Evolutionary conservation across 2,329 filamentous ascomycete species (phyloP), one percentile per base, ranked within the genome.

Genomic region (Diaporthe amygdali): DNA sequence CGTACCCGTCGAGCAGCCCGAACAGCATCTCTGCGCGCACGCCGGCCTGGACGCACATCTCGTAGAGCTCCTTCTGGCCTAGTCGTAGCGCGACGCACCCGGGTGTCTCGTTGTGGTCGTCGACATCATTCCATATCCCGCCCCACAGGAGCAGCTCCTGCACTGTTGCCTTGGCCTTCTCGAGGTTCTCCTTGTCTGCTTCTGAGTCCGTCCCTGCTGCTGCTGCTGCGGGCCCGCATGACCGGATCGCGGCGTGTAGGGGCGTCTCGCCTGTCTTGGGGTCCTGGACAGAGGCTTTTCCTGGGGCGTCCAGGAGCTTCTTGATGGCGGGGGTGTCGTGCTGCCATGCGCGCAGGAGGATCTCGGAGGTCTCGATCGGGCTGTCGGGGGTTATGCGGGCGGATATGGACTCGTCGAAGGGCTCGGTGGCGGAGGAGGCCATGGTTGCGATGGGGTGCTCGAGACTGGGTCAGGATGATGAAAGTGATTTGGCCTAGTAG

Each of bases 81-180:
- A 98, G 79, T 32, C 90, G 84, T 71, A 87, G 86, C 10, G 96
- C 96, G 52, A 98, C 84, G 80, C 96, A 98, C 9, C 95, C 96
- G 0, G 96, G 95, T 3, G 96, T 98, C 85, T 98, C 96, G 76
- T 94, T 89, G 76, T 94, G 92, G 75, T 86, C 83, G 81, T 98
- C 94, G 69, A 98, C 85, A 80, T 98, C 95, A 83, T 99, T 99
- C 96, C 96, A 99, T 76, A 98, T 98, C 14, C 94, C 96, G 39
- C 96, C 96, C 76, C 93, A 92, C 77, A 95, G 88, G 72, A 98
- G 90, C 9, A 98, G 87, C 78, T 96, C 89, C 75, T 89, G 88
- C 5, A 98, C 84, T 0, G 92, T 92, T 66, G 91, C 89, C 69
- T 88, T 87, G 3, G 91, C 93, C 47, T 89, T 88, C 56, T 91